Base-by-base conservation (phyloP, 441 rosid genomes). In the Gossypium lobatum region DNA sequence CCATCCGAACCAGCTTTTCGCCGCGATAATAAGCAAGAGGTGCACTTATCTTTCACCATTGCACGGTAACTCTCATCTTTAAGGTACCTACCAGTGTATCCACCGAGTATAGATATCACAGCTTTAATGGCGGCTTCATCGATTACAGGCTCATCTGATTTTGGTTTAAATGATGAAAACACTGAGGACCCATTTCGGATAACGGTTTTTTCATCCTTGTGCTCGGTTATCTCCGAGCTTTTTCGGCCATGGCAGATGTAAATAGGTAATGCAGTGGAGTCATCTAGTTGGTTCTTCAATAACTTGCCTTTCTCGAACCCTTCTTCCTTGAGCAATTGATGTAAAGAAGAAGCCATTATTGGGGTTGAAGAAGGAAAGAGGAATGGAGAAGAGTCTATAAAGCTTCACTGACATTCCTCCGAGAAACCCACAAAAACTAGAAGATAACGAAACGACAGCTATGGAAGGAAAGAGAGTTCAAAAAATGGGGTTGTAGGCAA, bases 71-170 rank as follows among this genome's bases (percentile, higher is more conserved):
- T 70, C 28, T 73, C 80, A 52, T 89, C 94, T 23, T 76, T 81
- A 20, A 67, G 4, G 58, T 78, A 89, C 80, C 83, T 80, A 2
- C 88, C 90, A 0, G 76, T 34, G 28, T 88, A 88, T 11, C 91
- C 90, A 77, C 83, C 28, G 21, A 89, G 85, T n/a, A 89, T 77
- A 0, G 94, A 83, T 6, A 86, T 42, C 70, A 85, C 85, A 11
- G 90, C 89, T 67, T 70, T 73, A 23, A 86, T 71, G 39, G 88
- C 86, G 7, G 74, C 79, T 65, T 81, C 88, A 75, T 85, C 88
- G 13, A 81, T 75, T 53, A 81, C 82, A 39, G 88, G 76, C 61
- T 83, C 87, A 3, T 84, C 85, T 8, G 76, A 52, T 21, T 64
- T 64, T 0, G 52, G 18, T 11, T 80, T 72, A 11, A 20, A 45